phyloP scores from a whole-genome alignment of 1,284 basidiomycete species.

The Macrocystidia cucumis region DNA sequence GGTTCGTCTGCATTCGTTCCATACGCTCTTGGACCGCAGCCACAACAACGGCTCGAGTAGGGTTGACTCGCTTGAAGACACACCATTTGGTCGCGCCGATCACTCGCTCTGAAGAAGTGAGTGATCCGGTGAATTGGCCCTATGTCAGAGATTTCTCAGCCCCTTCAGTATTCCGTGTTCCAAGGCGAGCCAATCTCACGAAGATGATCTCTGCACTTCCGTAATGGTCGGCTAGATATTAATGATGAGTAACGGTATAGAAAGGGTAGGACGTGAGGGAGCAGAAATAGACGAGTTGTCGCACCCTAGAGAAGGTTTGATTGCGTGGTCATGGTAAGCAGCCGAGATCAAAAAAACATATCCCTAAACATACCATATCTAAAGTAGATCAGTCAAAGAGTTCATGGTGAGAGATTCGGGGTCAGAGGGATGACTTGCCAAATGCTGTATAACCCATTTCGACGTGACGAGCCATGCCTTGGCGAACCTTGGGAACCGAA shows the following conservation, averaged over 20 bases:
- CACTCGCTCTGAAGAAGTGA: constrained; percentile 34
- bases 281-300: too few relatives aligned
- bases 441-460: constrained; percentile 66
- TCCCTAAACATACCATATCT: constrained; percentile 55
- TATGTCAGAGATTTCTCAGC: too few relatives aligned
- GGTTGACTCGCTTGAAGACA: constrained; percentile 52
- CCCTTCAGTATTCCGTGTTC: constrained; percentile 8
- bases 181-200: constrained; percentile 30
- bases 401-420: neutral
- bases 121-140: constrained; percentile 58
- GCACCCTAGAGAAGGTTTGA: too few relatives aligned
- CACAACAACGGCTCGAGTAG: constrained; percentile 49
- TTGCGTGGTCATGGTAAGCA: too few relatives aligned
- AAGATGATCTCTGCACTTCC: constrained; percentile 74
- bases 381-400: constrained; percentile 7
- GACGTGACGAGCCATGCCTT: constrained; percentile 58
- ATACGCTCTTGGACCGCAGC: constrained; percentile 65
- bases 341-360: too few relatives aligned
- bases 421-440: constrained; percentile 33
- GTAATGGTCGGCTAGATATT: constrained; percentile 67
- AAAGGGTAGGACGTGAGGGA: too few relatives aligned
- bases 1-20: constrained; percentile 33
- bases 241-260: too few relatives aligned
- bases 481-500: constrained; percentile 53
- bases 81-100: constrained; percentile 80